Evolutionary conservation across 495 filamentous ascomycete genomes (phyloP).

Genomic region (Hyaloscypha finlandica): DNA sequence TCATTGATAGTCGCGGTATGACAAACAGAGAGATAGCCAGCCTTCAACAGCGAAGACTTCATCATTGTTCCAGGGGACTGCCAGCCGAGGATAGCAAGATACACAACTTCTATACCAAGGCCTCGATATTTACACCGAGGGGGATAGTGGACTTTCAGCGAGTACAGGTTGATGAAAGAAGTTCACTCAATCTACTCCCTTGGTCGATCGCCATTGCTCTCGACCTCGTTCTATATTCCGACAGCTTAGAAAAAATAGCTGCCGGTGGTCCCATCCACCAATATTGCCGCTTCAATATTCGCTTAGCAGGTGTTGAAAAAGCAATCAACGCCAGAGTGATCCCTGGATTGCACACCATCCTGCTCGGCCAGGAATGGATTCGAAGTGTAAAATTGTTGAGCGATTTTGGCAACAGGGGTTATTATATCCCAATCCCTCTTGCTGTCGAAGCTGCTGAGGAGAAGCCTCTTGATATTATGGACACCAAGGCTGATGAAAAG

Average conservation of each 20-base stretch:
- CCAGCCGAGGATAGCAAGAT: no score
- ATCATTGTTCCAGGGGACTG: no score
- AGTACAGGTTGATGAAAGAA: neutral
- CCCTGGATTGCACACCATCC: neutral
- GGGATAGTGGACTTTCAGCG: neutral
- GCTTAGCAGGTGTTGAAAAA: neutral
- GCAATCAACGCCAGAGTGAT: neutral
- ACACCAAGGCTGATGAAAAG: no score
- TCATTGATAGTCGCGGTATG: no score
- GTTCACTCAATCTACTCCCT: neutral
- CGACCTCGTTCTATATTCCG: neutral
- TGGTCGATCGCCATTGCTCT: neutral
- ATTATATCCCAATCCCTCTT: constrained; percentile 16
- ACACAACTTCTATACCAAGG: neutral
- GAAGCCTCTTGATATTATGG: no score
- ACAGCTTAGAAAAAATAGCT: neutral
- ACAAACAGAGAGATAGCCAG: no score
- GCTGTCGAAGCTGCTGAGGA: constrained; percentile 10
- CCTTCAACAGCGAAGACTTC: no score
- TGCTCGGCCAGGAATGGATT: neutral
- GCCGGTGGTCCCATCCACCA: no score
- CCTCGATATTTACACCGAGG: neutral
- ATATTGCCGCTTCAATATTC: neutral
- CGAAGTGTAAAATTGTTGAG: neutral
- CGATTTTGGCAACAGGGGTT: constrained; percentile 8